phyloP scores from a whole-genome alignment of 2,329 filamentous ascomycete genomes.

The Phialocephala sp. region DNA sequence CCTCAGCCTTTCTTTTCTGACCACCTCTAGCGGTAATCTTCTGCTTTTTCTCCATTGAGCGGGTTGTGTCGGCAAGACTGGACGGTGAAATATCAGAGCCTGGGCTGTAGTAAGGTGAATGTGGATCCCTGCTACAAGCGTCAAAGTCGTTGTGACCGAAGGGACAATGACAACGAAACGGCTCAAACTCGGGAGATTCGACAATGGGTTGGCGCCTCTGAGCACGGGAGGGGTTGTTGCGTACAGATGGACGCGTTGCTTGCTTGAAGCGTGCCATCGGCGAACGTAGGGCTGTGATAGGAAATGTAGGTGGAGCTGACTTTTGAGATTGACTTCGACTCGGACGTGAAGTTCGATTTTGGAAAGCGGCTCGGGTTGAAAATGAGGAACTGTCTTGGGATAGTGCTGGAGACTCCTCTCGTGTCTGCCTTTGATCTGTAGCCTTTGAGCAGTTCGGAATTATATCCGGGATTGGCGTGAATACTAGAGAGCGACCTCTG shows the following conservation, averaged over 20 bases:
- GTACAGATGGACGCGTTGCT: neutral
- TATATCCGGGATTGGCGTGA: neutral
- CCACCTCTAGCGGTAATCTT: slow-evolving; percentile 2
- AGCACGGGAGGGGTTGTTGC: neutral
- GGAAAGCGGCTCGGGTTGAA: neutral
- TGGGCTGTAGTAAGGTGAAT: neutral
- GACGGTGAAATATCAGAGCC: neutral
- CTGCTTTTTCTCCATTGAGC: neutral
- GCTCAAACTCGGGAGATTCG: neutral
- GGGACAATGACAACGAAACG: neutral
- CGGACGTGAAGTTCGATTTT: neutral
- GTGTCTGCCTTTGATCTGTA: neutral
- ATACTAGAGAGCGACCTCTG: neutral
- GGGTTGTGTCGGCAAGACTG: neutral
- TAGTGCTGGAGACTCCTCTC: too few relatives aligned
- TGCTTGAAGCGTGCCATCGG: neutral
- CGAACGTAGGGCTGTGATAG: neutral
- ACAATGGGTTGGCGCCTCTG: neutral
- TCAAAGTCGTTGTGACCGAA: slow-evolving; percentile 1
- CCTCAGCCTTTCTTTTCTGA: neutral
- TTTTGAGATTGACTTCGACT: neutral
- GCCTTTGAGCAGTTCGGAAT: neutral
- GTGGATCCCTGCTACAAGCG: neutral
- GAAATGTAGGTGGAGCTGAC: neutral
- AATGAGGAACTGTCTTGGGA: neutral